Evolutionary conservation across 768 basidiomycete genomes (phyloP).

Genomic region (Exidia glandulosa): DNA sequence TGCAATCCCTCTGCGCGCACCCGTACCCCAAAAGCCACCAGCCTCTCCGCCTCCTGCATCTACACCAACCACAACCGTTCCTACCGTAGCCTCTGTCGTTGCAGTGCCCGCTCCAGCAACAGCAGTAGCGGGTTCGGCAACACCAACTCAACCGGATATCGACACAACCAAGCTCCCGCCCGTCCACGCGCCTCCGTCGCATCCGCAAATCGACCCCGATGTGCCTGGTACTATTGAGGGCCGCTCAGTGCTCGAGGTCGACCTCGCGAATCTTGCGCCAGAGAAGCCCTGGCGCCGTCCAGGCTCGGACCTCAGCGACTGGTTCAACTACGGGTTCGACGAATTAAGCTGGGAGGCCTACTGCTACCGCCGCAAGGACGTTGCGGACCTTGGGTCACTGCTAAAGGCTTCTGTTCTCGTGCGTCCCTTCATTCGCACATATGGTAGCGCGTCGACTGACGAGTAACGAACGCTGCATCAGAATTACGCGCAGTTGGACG

Average conservation of each 20-base stretch:
- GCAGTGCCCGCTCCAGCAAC: conserved; percentile 4
- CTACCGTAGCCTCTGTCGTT: conserved; percentile 14
- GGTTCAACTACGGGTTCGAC: conserved; percentile 99
- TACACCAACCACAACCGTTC: too few relatives aligned
- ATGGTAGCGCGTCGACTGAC: background rate
- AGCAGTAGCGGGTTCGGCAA: conserved; percentile 11
- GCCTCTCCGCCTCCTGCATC: conserved; percentile 16
- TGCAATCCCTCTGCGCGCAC: conserved; percentile 15
- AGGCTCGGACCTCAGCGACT: conserved; percentile 89
- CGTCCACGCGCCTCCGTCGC: conserved; percentile 63
- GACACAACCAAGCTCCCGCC: conserved; percentile 58
- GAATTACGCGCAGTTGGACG: conserved; percentile 76
- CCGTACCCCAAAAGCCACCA: conserved; percentile 17
- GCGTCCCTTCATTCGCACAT: conserved; percentile 22
- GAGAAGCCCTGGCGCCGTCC: conserved; percentile 89
- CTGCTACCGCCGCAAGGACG: conserved; percentile 69
- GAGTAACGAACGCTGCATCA: conserved; percentile 17
- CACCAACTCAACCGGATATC: conserved; percentile 35
- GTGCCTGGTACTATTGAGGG: conserved; percentile 58
- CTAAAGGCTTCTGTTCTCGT: conserved; percentile 79
- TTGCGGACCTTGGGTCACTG: conserved; percentile 68
- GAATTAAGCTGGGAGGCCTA: conserved; percentile 94
- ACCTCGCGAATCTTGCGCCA: conserved; percentile 48
- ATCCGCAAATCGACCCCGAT: conserved; percentile 65
- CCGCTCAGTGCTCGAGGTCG: conserved; percentile 75